Evolutionary conservation across 371 early-diverging fungal species (phyloP).

Genomic region (Vairimorpha ceranae): DNA sequence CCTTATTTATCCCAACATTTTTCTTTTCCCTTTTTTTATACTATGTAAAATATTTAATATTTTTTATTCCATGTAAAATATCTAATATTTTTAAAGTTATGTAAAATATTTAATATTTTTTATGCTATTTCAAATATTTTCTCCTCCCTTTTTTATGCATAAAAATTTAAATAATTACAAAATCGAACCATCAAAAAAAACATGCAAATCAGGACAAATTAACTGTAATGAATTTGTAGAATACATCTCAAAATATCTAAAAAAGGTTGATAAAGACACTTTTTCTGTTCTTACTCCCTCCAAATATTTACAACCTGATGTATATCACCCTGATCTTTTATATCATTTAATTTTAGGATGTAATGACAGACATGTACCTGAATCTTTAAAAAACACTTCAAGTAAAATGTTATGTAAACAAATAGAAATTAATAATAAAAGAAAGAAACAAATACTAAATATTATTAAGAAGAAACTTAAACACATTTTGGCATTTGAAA

Average conservation of each 20-base stretch:
- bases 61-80: too few species aligned
- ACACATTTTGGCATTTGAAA: background rate
- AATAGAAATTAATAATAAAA: background rate
- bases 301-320: background rate
- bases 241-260: background rate
- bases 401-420: background rate
- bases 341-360: background rate
- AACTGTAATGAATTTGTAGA: constrained; percentile 1
- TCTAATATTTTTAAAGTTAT: background rate
- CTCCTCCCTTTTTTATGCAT: background rate
- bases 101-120: background rate
- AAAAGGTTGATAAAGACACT: background rate
- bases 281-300: background rate
- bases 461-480: background rate
- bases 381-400: background rate
- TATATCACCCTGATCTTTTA: background rate
- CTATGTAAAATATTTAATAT: too few species aligned
- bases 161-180: background rate
- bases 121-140: background rate
- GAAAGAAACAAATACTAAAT: background rate
- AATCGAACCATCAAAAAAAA: background rate
- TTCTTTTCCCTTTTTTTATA: too few species aligned
- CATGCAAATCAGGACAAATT: background rate
- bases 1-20: too few species aligned
- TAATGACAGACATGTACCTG: background rate